phyloP scores from a whole-genome alignment of 164 flowering plant species.

The Nymphaea thermarum region DNA sequence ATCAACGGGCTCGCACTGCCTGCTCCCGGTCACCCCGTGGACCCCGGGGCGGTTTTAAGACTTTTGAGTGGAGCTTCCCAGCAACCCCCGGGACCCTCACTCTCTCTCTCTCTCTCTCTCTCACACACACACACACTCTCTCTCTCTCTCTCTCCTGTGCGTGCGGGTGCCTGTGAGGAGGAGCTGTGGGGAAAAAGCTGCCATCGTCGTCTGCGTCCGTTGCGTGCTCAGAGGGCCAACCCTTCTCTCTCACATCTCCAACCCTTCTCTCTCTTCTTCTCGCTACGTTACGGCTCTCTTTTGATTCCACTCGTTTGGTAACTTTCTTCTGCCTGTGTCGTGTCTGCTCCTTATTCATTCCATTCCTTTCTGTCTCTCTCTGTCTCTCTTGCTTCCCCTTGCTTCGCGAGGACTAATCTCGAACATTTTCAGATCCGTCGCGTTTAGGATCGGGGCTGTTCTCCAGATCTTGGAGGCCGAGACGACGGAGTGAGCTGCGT shows the following conservation, averaged over 20 bases:
- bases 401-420: not conserved
- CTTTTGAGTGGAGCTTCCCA: not conserved
- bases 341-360: no score
- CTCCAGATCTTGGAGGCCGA: not conserved
- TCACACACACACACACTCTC: not conserved
- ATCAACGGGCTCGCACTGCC: not conserved
- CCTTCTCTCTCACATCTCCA: no score
- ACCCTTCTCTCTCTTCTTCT: no score
- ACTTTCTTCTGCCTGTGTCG: no score
- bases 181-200: no score
- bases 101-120: conserved; percentile 2
- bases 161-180: no score
- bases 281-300: no score
- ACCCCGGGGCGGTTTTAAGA: not conserved
- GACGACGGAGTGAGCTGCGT: not conserved
- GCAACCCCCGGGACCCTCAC: not conserved
- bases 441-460: not conserved
- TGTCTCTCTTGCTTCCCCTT: not conserved
- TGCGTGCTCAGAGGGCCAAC: not conserved
- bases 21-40: not conserved
- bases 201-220: no score
- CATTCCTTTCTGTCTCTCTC: not conserved
- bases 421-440: not conserved
- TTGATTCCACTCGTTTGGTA: no score
- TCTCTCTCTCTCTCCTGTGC: not conserved